Conservation (phyloP, 2,329 filamentous ascomycete species). For the Pseudogymnoascus sp. region DNA sequence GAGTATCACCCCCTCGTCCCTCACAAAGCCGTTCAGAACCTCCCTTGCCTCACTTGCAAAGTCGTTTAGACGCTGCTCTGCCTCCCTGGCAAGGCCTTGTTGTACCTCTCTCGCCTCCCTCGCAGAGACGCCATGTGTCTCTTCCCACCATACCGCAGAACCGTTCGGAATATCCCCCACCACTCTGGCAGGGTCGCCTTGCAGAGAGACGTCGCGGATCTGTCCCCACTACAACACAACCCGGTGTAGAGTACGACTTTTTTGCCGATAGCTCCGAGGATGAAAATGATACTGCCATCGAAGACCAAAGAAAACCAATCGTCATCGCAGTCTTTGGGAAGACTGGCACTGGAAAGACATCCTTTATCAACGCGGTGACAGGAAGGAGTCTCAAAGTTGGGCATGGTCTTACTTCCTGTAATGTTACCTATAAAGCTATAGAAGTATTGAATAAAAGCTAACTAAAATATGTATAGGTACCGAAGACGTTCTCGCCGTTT, state of each 20-base stretch:
- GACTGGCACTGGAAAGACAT: constrained; percentile 36
- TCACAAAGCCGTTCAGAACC: too few relatives aligned
- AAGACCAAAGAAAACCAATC: constrained; percentile 17
- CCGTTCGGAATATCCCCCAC: not conserved
- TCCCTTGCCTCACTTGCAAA: too few relatives aligned
- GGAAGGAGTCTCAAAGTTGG: constrained; percentile 25
- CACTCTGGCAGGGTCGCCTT: not conserved
- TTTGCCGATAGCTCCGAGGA: not conserved
- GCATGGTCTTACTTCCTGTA: constrained; percentile 28
- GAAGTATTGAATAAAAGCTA: not conserved
- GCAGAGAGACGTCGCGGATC: not conserved
- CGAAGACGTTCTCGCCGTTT: constrained; percentile 7
- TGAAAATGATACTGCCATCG: constrained; percentile 16
- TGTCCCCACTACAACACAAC: not conserved
- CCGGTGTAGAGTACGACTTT: not conserved
- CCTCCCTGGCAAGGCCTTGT: not conserved
- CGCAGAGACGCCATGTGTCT: not conserved
- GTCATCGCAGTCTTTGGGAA: constrained; percentile 36
- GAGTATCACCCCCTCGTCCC: too few relatives aligned
- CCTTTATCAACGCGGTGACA: constrained; percentile 29
- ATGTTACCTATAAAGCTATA: constrained; percentile 5
- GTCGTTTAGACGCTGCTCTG: too few relatives aligned
- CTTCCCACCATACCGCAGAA: not conserved
- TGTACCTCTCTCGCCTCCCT: not conserved
- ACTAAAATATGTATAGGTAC: constrained; percentile 7